Base-by-base conservation (phyloP, 768 basidiomycete genomes). In the Amanita pallidorosea region DNA sequence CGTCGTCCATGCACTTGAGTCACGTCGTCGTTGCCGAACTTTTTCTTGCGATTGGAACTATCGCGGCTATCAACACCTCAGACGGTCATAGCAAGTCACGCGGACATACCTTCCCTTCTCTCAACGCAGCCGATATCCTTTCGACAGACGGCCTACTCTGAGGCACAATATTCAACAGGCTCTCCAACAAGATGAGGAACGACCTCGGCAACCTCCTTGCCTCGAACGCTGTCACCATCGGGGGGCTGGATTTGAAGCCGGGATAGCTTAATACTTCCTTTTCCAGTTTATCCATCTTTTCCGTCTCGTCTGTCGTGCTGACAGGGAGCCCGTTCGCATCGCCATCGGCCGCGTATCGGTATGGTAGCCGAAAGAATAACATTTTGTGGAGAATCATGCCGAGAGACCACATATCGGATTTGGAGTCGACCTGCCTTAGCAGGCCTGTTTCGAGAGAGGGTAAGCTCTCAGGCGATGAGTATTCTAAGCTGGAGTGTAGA, bases 321-420 rank as follows among this genome's bases (percentile, higher is more conserved):
- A 67, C 60, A 0, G 67, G 60, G 35, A 69, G 66, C 2, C 68
- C 73, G 43, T 73, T 70, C 0, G 70, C 75, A 49, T 78, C 80
- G 0, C 77, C 79, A 36, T 75, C 75, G 1, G 81, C 70, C 1
- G 85, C 82, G 56, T 89, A 81, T 15, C 72, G 75, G 60, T 92
- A 97, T 0, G 95, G 94, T 17, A 95, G 66, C 31, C 80, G 79
- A 68, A 97, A 92, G 69, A 96, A 98, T 1, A 95, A 68, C 54
- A 98, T 74, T 59, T 92, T 94, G 70, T 97, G 83, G 15, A 98
- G 73, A 51, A 98, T 89, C 86, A 98, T 92, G 55, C 94, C 94
- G 13, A 98, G 73, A 5, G 89, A 90, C 94, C 95, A 98, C 83
- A 96, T 92, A 61, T 98, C 94, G 4, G 88, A 79, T 60, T 93